Base-by-base conservation (phyloP, 139 green algal genomes). In the Diplosphaera chodatii region DNA sequence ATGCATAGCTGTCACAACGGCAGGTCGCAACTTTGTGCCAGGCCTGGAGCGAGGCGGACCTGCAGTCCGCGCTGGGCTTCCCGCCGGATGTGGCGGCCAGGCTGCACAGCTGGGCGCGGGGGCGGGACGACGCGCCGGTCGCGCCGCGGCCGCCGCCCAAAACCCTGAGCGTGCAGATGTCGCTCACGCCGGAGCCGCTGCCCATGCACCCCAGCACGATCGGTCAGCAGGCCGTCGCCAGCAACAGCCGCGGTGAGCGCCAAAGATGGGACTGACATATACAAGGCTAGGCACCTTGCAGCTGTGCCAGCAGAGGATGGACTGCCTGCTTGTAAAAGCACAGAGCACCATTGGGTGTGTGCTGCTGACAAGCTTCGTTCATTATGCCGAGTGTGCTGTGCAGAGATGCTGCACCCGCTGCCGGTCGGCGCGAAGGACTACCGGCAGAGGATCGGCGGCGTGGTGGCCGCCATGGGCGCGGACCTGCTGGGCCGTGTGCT, bases 401-500 rank as follows among this genome's bases (percentile, higher is more conserved):
- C 64, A 77, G 72, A 68, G 13, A 70, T 78, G 74, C 55, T 86
- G 59, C 59, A 80, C 64, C 82, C 76, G 21, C 74, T 87, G 63
- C 72, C 79, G 25, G 68, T 67, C 8, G 67, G 67, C 31, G 32
- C 29, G 8, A 22, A 79, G 3, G 77, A 88, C 67, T 82, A 72
- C 20, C 23, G 68, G 5, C 8, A 55, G 1, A 71, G 84, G 2
- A 30, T 88, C 64, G 18, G 62, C 3, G 33, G 55, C n/a, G 41
- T 89, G 8, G 55, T 89, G 32, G 13, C 31, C 28, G 71, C 74
- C 18, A 86, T 89, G 82, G 64, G 67, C 0, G 30, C 67, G 0
- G 84, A 88, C 76, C 75, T 89, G 41, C 75, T 87, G 68, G 71
- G 77, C 13, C 64, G 84, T 1, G 74, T 89, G 16, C 21, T 74